Evolutionary conservation across 179 eudicot species (phyloP).

Genomic region (Silene noctiflora): DNA sequence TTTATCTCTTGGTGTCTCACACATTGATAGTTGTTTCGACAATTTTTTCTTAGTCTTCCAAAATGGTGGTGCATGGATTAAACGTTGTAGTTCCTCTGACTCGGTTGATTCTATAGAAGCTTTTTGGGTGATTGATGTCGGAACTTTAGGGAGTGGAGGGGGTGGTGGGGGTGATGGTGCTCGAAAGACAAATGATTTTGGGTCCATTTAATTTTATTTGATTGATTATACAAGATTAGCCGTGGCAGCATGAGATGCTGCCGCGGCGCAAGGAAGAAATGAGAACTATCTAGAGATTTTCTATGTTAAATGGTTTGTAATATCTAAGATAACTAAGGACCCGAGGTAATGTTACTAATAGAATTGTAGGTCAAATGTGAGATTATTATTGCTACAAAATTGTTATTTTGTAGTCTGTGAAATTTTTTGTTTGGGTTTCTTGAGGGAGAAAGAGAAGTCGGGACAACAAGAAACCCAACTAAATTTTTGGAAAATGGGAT

Average conservation of each 20-base stretch:
- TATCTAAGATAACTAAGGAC: not conserved
- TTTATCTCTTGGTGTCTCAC: conserved; percentile 51
- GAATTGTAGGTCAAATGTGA: not conserved
- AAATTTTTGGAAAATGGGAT: not conserved
- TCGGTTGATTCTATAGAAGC: conserved; percentile 26
- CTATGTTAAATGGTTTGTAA: not conserved
- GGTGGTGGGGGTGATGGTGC: conserved; percentile 23
- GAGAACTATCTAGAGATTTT: not conserved
- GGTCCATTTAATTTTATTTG: conserved; percentile 6
- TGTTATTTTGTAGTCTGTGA: not conserved
- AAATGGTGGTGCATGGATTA: conserved; percentile 53
- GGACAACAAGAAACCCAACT: conserved; percentile 15
- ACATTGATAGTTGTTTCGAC: conserved; percentile 65
- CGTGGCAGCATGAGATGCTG: conserved; percentile 31
- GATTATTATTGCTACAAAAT: conserved; percentile 1
- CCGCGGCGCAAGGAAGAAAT: conserved; percentile 21
- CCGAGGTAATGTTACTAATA: conserved; percentile 1
- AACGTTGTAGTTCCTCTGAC: conserved; percentile 46
- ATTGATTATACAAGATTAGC: conserved; percentile 2
- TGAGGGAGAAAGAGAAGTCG: conserved; percentile 5
- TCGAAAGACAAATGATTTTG: not conserved
- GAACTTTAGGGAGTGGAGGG: not conserved
- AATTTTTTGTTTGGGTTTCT: not conserved
- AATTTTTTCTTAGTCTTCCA: conserved; percentile 45
- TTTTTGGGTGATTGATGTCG: not conserved